A percentile compares a stretch with the other conserved stretches of the same genome.
phyloP scores from a whole-genome alignment of 2,329 filamentous ascomycete genomes.

The Penicillium brasilianum region DNA sequence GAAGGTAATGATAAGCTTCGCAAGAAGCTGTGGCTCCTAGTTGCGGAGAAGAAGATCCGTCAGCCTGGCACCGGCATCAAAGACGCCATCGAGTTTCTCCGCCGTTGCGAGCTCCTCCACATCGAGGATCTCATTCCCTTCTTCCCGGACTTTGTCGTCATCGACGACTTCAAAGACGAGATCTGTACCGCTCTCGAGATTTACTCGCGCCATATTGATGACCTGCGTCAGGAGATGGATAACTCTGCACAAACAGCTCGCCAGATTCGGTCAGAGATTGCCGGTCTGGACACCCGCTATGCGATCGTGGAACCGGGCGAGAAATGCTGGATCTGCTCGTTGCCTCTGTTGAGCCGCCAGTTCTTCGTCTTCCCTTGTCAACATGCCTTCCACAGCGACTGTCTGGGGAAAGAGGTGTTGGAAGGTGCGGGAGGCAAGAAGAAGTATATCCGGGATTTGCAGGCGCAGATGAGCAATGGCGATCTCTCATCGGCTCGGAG shows the following conservation, averaged over 20 bases:
- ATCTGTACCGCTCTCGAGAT: constrained; percentile 93
- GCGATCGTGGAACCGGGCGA: constrained; percentile 97
- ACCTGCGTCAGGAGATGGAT: constrained; percentile 91
- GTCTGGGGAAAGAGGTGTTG: constrained; percentile 82
- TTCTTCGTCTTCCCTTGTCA: constrained; percentile 99
- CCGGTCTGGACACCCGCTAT: constrained; percentile 82
- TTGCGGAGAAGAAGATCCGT: constrained; percentile 91
- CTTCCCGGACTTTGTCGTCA: constrained; percentile 97
- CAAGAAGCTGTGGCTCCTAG: constrained; percentile 93
- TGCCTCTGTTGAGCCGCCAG: constrained; percentile 85
- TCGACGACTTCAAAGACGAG: constrained; percentile 98
- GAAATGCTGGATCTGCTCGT: constrained; percentile 84
- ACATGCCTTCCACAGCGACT: constrained; percentile 96
- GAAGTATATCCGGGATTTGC: constrained; percentile 81
- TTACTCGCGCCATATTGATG: constrained; percentile 89
- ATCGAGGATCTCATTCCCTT: constrained; percentile 98
- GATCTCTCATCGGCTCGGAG: constrained; percentile 71
- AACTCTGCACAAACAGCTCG: constrained; percentile 85
- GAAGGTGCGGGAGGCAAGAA: constrained; percentile 79
- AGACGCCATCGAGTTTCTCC: constrained; percentile 89
- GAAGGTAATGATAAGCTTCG: constrained; percentile 78
- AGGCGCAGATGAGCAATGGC: constrained; percentile 80
- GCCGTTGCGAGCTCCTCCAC: constrained; percentile 84
- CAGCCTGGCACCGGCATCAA: constrained; percentile 83
- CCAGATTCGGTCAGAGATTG: constrained; percentile 90